Evolutionary conservation across 331 rosid genomes (phyloP), one percentile per base, ranked within the genome.

Genomic region (Phaseolus coccineus): DNA sequence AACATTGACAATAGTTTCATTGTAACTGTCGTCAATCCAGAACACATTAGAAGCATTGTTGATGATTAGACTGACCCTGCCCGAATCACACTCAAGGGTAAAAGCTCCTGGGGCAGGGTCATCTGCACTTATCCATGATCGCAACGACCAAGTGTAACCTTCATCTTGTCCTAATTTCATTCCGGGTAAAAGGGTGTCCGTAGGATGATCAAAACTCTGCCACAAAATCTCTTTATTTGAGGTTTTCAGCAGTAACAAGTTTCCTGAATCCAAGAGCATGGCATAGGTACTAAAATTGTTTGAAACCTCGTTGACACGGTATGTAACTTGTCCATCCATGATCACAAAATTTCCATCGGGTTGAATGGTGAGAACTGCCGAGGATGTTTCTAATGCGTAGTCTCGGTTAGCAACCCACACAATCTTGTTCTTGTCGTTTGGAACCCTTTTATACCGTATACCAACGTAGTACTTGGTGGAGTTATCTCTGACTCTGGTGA

Each of bases 361-460:
- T 0, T 16, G 6, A 5, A 88, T 6, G 5, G 16, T 39, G 3
- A 84, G 69, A 37, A 19, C 9, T 0, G 83, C 88, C 1, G 79
- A 33, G 7, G 82, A 56, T 27, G 63, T 59, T 16, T 19, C 4
- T 4, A 73, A 3, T 19, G 87, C 46, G 1, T 8, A 19, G 11
- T 80, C 55, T 70, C 87, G 77, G 13, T 74, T 80, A 39, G 87
- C 90, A 80, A 86, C 76, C 92, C 90, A 86, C 11, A 77, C 82
- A 69, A 76, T 7, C 4, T 39, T 69, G 10, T n/a, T 51, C 6
- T 55, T 55, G 66, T 59, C 72, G 1, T 40, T 42, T 19, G 58
- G 35, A 42, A 73, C 61, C 7, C 47, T 73, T 52, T 51, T 77
- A 35, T 40, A 52, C 87, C 81, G 11, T 24, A 82, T 59, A 7